Percentiles rank a stretch among this genome's conserved stretches.
Evolutionary conservation across 164 flowering plant genomes (phyloP).

Genomic region (Akebia trifoliata): DNA sequence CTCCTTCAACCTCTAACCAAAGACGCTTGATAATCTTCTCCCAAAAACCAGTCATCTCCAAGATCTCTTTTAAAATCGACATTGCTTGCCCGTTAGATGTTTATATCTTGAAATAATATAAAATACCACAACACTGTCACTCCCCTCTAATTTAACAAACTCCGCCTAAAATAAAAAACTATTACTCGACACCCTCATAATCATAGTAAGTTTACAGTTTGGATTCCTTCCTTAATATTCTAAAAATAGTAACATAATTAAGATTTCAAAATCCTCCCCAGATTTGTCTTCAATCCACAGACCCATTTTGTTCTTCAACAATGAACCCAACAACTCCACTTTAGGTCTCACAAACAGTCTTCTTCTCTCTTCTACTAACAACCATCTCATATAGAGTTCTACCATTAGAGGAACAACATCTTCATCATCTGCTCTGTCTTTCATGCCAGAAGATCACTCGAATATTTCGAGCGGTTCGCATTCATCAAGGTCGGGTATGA

Average conservation of each 20-base stretch:
- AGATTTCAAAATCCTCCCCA: not conserved
- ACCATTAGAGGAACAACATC: not conserved
- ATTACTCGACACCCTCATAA: too few species aligned
- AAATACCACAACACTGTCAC: too few species aligned
- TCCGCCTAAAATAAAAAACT: too few species aligned
- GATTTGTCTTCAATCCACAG: not conserved
- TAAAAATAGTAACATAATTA: not conserved
- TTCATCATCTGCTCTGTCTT: not conserved
- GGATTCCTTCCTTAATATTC: not conserved
- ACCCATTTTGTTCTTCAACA: not conserved
- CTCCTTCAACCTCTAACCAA: too few species aligned
- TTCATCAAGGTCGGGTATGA: not conserved
- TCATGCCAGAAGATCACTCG: not conserved
- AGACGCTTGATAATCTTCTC: too few species aligned
- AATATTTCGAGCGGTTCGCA: not conserved
- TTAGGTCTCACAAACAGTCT: not conserved
- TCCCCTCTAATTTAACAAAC: too few species aligned
- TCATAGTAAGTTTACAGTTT: too few species aligned
- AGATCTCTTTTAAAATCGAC: too few species aligned
- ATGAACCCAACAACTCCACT: not conserved
- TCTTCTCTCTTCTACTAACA: not conserved
- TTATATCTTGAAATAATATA: too few species aligned
- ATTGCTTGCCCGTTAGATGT: too few species aligned
- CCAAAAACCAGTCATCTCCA: too few species aligned
- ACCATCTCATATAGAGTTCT: not conserved